Base-by-base conservation (phyloP, 2,329 filamentous ascomycete genomes). In the Apiospora kogelbergensis region DNA sequence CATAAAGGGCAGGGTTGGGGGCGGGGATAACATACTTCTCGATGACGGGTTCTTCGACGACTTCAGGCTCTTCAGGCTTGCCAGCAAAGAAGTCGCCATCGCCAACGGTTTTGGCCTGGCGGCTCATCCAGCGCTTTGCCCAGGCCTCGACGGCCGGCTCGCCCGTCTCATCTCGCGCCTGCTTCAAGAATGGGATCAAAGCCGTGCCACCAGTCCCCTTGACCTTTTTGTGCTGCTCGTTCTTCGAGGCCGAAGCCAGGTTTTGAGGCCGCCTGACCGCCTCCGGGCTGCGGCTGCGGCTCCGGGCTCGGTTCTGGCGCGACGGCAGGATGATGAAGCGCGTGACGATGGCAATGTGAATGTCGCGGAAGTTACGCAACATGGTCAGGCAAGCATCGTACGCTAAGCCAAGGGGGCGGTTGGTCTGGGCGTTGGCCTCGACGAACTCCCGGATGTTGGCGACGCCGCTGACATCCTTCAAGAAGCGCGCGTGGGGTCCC, bases 311-410 rank as follows among this genome's bases (percentile, higher is more conserved):
- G 7, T 90, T 88, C 79, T 95, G 92, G 30, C 92, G 90, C 1
- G 93, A 95, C 60, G 95, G 95, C 73, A 96, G 84, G 75, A 99
- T 92, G 79, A 99, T 97, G 83, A 98, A 99, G 48, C 96, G 92
- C 5, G 94, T 94, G 22, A 99, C 96, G 74, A 99, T 95, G 79
- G 94, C 93, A 75, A 99, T 97, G 80, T 99, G 96, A 80, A 95
- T 97, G 81, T 98, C 95, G 70, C 95, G 91, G 76, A 98, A 91
- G 20, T 82, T 81, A 71, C 87, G 86, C 65, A 90, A 80, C 87
- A 89, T 89, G 33, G 86, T 91, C 9, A 99, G 85, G 77, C 94
- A 97, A 7, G 94, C 94, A 76, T 99, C 96, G 79, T 95, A 99
- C 0, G 96, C 93, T 22, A 95, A 85, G 64, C 87, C 89, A 2